These are phyloP conservation scores for Lipomyces orientalis DNA, from an alignment of 805 yeast species.

Conservation along the genomic window DNA sequence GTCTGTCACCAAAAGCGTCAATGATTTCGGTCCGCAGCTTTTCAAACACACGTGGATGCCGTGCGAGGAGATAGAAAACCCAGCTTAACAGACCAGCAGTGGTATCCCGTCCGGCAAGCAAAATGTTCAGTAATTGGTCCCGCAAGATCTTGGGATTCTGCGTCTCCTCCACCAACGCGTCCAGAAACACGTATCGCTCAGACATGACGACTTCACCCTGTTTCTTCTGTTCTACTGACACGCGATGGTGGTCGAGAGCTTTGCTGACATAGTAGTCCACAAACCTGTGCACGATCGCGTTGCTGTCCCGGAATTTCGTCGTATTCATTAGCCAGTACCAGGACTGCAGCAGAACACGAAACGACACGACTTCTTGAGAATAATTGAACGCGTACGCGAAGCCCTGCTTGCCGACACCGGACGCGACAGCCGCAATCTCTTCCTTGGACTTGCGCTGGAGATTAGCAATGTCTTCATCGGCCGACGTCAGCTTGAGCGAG, in stretches of 20 bases:
- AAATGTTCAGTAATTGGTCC: constrained; percentile 57
- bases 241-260: constrained; percentile 43
- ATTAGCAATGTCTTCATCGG: neutral
- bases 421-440: constrained; percentile 16
- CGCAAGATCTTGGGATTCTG: constrained; percentile 54
- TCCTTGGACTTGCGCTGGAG: constrained; percentile 19
- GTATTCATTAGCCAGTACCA: constrained; percentile 37
- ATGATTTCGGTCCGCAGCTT: constrained; percentile 50
- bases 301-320: constrained; percentile 45
- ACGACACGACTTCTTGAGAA: constrained; percentile 32
- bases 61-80: constrained; percentile 53
- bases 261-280: constrained; percentile 50
- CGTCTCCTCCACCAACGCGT: constrained; percentile 56
- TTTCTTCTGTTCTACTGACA: constrained; percentile 26
- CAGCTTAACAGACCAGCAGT: constrained; percentile 57
- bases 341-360: constrained; percentile 36
- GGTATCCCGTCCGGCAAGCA: constrained; percentile 61
- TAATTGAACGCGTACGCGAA: constrained; percentile 37
- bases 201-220: constrained; percentile 37
- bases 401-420: constrained; percentile 28
- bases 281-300: constrained; percentile 44
- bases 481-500: constrained; percentile 29
- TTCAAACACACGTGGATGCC: constrained; percentile 44
- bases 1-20: constrained; percentile 47
- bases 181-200: constrained; percentile 54